Evolutionary conservation across 176 grass and related monocot genomes (phyloP), one percentile per base, ranked within the genome.

Genomic region (Musa itinerans): DNA sequence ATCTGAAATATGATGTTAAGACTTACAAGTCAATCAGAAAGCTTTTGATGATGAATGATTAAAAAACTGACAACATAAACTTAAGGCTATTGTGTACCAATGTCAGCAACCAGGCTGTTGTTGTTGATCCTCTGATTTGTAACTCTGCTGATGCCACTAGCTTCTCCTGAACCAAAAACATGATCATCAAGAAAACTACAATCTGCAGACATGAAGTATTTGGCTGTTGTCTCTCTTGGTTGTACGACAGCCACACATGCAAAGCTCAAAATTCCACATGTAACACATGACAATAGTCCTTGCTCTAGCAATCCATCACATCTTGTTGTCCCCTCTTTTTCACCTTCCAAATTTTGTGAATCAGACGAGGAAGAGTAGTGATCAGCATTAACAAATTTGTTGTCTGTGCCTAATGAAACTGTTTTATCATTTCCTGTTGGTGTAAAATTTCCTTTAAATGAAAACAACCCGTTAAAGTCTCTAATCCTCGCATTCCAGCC

Each of bases 181-280:
- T 75, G 65, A 81, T 86, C 74, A 63, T 69, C 81, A 27, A 93
- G 82, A 73, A 85, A 81, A 89, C 68, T 78, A 87, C 74, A 80
- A 82, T 94, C 90, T 65, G 85, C 75, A 49, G 86, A 83, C 81
- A 92, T 86, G 14, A 99, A 83, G 74, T 80, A 86, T 56, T 79
- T 89, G 21, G 91, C 83, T 78, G 91, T 43, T 82, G 51, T 48
- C 48, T 92, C 91, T 78, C 54, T 89, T 84, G 96, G 91, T 89
- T 89, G 89, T 78, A 99, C 82, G 55, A 99, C 88, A 79, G 86
- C 86, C 70, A 99, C 88, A 81, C 91, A 99, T 77, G 96, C 89
- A 91, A 99, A 99, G 86, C 96, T 99, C 77, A 95, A 89, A 86
- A 99, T 91, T 48, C 96, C 91, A 74, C 96, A 99, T 65, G 88